phyloP scores from a whole-genome alignment of 2,329 filamentous ascomycete genomes.

The Trichoderma brevicompactum region DNA sequence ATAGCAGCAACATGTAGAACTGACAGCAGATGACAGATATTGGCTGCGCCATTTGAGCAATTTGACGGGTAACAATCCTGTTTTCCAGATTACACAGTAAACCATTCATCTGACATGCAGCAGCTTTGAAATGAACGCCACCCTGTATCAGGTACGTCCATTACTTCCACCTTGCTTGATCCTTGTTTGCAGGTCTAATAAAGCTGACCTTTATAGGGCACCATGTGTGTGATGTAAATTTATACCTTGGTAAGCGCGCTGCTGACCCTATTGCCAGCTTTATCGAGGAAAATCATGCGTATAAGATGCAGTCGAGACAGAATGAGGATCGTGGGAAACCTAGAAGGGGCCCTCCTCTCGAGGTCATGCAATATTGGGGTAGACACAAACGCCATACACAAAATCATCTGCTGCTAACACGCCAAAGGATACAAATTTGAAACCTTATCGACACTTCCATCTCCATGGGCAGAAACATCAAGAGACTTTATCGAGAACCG shows the following conservation, averaged over 20 bases:
- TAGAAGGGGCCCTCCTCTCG: conserved; percentile 59
- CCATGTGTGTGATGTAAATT: background rate
- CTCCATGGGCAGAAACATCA: conserved; percentile 72
- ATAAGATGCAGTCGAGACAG: conserved; percentile 66
- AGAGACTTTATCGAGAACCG: conserved; percentile 80
- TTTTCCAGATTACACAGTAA: background rate
- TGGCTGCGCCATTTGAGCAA: conserved; percentile 81
- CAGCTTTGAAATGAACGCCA: conserved; percentile 96
- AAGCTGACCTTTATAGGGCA: background rate
- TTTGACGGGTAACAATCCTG: conserved; percentile 66
- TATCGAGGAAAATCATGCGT: conserved; percentile 86
- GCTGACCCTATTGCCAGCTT: conserved; percentile 59
- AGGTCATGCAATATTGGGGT: conserved; percentile 95
- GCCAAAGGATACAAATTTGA: conserved; percentile 91
- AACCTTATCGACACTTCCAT: conserved; percentile 75
- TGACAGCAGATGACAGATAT: conserved; percentile 62
- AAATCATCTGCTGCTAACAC: conserved; percentile 2
- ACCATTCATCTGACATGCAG: conserved; percentile 30
- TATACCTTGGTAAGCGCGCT: background rate
- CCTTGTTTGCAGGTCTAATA: background rate
- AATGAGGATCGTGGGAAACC: conserved; percentile 52
- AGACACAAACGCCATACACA: conserved; percentile 30
- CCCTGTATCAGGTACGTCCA: conserved; percentile 76
- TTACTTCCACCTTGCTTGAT: background rate
- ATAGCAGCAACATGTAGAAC: background rate